phyloP scores from a whole-genome alignment of 768 basidiomycete species.

The Pseudohyphozyma bogoriensis region DNA sequence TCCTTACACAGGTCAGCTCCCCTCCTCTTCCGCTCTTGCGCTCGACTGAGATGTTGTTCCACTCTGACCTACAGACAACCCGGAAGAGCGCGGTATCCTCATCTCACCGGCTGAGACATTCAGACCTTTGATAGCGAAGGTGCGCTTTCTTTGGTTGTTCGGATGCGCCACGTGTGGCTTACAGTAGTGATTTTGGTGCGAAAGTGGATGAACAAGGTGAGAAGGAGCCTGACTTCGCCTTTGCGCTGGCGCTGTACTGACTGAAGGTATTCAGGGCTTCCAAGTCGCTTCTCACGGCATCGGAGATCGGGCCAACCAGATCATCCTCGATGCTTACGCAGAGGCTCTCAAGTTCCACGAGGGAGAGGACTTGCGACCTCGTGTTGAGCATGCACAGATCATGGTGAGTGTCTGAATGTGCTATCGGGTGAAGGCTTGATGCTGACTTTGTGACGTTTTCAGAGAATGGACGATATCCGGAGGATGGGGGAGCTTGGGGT shows the following conservation, averaged over 20 bases:
- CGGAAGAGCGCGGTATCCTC: slow-evolving; percentile 61
- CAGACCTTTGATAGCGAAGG: slow-evolving; percentile 50
- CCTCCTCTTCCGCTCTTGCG: not conserved
- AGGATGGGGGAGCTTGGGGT: slow-evolving; percentile 67
- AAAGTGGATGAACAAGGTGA: slow-evolving; percentile 16
- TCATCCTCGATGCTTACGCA: slow-evolving; percentile 76
- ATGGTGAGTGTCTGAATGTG: slow-evolving; percentile 38
- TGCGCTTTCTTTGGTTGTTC: slow-evolving; percentile 12
- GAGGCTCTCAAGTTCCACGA: slow-evolving; percentile 29
- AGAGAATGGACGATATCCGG: slow-evolving; percentile 53
- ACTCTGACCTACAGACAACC: slow-evolving; percentile 48
- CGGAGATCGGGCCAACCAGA: slow-evolving; percentile 68
- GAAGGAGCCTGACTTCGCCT: slow-evolving; percentile 36
- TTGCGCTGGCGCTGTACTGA: no score
- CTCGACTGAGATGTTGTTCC: not conserved
- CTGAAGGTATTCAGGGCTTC: slow-evolving; percentile 9
- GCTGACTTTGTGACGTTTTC: not conserved
- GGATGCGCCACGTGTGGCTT: not conserved
- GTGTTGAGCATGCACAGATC: slow-evolving; percentile 91
- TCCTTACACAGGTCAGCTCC: slow-evolving; percentile 52
- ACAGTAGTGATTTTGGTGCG: not conserved
- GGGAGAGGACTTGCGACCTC: slow-evolving; percentile 44
- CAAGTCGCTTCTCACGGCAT: slow-evolving; percentile 37
- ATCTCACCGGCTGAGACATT: slow-evolving; percentile 50
- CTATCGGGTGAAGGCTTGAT: not conserved